Percentiles rank a stretch among this genome's conserved stretches.
Evolutionary conservation across 2,329 filamentous ascomycete genomes (phyloP).

Genomic region (Cladosporium austrohemisphaericum): DNA sequence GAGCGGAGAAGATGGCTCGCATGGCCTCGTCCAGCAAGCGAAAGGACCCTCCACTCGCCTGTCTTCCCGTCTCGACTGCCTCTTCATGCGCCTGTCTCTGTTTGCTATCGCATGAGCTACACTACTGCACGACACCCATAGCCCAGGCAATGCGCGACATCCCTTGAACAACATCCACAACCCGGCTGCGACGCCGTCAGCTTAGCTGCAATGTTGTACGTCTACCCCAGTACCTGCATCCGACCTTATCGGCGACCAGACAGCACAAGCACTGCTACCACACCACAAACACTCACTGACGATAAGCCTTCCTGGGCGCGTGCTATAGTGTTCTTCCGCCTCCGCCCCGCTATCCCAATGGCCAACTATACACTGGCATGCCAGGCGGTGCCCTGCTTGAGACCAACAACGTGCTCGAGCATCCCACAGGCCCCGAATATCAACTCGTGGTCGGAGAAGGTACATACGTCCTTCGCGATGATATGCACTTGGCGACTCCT

Average conservation of each 20-base stretch:
- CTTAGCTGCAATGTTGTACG: conserved; percentile 11
- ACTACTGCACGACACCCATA: no score
- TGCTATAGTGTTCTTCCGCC: conserved; percentile 69
- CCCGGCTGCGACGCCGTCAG: conserved; percentile 1
- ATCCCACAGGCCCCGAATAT: conserved; percentile 77
- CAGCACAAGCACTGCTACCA: neutral
- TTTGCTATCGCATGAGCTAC: no score
- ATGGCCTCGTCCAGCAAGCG: no score
- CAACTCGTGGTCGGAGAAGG: conserved; percentile 93
- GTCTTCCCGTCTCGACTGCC: no score
- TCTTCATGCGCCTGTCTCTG: no score
- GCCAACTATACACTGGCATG: conserved; percentile 63
- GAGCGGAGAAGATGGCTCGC: no score
- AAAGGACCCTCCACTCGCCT: no score
- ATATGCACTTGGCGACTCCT: conserved; percentile 86
- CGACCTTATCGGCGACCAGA: conserved; percentile 1
- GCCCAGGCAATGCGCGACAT: conserved; percentile 9
- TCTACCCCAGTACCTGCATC: conserved; percentile 10
- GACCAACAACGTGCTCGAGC: conserved; percentile 84
- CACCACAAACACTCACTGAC: neutral
- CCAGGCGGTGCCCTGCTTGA: conserved; percentile 75
- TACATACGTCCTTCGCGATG: conserved; percentile 85
- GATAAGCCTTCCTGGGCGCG: conserved; percentile 7
- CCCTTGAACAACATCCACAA: conserved; percentile 2
- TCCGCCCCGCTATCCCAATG: conserved; percentile 78